Evolutionary conservation across 345 rosid species (phyloP).

Genomic region (Pistacia integerrima): DNA sequence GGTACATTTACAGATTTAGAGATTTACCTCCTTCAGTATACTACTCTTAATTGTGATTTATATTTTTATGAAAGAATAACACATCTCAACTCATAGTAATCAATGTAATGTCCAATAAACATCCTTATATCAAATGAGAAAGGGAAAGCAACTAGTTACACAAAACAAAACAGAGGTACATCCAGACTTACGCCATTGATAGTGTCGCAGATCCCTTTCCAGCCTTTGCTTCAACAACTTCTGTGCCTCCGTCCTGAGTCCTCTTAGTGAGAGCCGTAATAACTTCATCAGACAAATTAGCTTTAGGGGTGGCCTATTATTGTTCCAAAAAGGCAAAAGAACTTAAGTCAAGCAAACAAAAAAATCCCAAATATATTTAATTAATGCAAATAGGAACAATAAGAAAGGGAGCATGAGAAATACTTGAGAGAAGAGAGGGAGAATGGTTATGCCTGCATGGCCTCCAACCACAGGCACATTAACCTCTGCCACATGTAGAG

Average conservation of each 20-base stretch:
- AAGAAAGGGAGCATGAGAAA: background rate
- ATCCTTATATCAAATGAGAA: background rate
- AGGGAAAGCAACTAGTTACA: background rate
- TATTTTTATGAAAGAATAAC: background rate
- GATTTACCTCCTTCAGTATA: background rate
- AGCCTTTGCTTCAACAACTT: slow-evolving; percentile 93
- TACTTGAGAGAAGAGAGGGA: slow-evolving; percentile 84
- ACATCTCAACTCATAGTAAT: background rate
- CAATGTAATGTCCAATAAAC: background rate
- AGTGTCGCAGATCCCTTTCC: slow-evolving; percentile 93
- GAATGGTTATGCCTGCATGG: slow-evolving; percentile 82
- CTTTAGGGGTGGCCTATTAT: slow-evolving; percentile 70
- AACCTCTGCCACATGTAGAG: slow-evolving; percentile 48
- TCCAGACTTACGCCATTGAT: slow-evolving; percentile 81
- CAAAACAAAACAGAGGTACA: background rate
- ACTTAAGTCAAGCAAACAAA: background rate
- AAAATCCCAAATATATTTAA: background rate
- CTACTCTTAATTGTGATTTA: background rate
- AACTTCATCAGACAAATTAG: slow-evolving; percentile 55
- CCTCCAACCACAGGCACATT: slow-evolving; percentile 88
- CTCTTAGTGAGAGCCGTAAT: slow-evolving; percentile 79
- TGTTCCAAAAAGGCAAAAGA: background rate
- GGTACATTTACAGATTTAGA: background rate
- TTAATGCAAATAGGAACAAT: background rate
- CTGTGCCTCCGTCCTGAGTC: slow-evolving; percentile 91